Evolutionary conservation across 257 asterid species (phyloP), one percentile per base, ranked within the genome.

Genomic region (Fraxinus anomala): DNA sequence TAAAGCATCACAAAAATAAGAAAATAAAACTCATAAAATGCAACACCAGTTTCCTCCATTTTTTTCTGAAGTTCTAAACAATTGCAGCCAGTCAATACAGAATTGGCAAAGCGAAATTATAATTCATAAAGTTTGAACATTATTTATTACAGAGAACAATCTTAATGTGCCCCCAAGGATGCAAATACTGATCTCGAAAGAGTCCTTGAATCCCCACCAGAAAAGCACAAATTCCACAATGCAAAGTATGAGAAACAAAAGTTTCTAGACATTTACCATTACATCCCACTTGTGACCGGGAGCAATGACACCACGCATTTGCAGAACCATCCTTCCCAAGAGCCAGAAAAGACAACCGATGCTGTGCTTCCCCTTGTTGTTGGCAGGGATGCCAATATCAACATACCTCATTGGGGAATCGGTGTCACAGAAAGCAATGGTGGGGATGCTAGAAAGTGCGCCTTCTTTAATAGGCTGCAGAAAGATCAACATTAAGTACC

Each of bases 261-360:
- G 26, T 0, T 28, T 6, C 10, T 4, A 47, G 8, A 14, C n/a
- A 54, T 19, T 19, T 79, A 84, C 88, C 88, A 84, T 84, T 36
- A 81, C 78, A 59, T 84, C 88, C 88, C 88, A 84, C 37, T 81
- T 81, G 77, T 81, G 88, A 17, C 88, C 88, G 66, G 72, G 83
- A 3, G 88, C 82, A 39, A 84, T 79, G 72, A 79, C 80, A 66
- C 88, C 88, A 34, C 86, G 83, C 88, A 84, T 84, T 44, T 84
- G 88, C 54, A 81, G 77, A 23, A 84, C 88, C 88, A 84, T 84
- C 77, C 88, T 84, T 26, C 69, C 83, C 65, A 81, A 75, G 47
- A 84, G 85, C 85, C 88, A 84, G 77, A 84, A 84, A 21, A 84
- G 82, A 79, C 88, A 84, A 31, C 85, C 88, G 68, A 84, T 81